These are phyloP conservation scores for Akanthomyces uredinophilus DNA, from an alignment of 2,329 filamentous ascomycete species.

Conservation along the genomic window DNA sequence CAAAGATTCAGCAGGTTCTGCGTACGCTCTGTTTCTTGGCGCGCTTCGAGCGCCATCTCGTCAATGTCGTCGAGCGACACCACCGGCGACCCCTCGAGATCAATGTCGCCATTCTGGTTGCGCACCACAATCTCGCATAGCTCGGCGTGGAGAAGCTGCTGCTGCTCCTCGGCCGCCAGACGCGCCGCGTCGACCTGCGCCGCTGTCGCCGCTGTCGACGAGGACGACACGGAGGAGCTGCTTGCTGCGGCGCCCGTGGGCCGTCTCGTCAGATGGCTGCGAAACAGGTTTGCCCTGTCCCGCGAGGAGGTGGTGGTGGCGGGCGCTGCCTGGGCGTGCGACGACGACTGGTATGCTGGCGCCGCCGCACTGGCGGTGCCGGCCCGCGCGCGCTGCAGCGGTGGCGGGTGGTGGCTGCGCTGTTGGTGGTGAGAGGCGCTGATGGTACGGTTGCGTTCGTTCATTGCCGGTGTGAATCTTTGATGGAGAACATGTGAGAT, in stretches of 20 bases:
- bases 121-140: constrained; percentile 56
- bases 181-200: constrained; percentile 41
- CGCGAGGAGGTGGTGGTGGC: neutral
- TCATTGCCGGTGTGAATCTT: neutral
- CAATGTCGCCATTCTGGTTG: constrained; percentile 57
- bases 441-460: constrained; percentile 5
- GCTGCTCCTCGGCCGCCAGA: constrained; percentile 37
- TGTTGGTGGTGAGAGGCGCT: neutral
- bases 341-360: neutral
- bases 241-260: constrained; percentile 36
- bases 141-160: constrained; percentile 29
- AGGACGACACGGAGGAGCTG: constrained; percentile 41
- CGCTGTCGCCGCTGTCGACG: constrained; percentile 29
- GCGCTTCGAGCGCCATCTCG: constrained; percentile 52
- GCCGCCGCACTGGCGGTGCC: neutral
- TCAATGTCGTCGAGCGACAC: constrained; percentile 50
- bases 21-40: constrained; percentile 52
- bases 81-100: constrained; percentile 53
- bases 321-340: neutral
- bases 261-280: constrained; percentile 52
- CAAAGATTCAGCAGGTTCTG: neutral
- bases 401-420: neutral
- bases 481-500: neutral
- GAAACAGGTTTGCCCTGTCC: constrained; percentile 47
- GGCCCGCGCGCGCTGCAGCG: constrained; percentile 3